Percentiles rank a stretch among this genome's conserved stretches.
phyloP scores from a whole-genome alignment of 2,329 filamentous ascomycete species.

The Thyridium curvatum region DNA sequence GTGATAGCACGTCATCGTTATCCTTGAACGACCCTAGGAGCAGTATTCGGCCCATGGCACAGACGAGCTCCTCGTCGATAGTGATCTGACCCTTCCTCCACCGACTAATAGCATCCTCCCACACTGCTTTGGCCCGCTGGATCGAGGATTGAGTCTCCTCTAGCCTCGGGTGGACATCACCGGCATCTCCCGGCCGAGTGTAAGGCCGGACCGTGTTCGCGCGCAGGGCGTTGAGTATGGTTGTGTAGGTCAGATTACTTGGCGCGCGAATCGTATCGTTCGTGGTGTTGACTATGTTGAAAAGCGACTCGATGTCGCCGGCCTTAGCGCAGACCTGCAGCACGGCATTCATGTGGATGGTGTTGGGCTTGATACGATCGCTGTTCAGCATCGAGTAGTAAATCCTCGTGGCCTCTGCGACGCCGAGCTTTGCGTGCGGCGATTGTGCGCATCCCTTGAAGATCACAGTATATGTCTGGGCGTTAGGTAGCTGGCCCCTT shows the following conservation, averaged over 20 bases:
- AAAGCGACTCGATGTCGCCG: constrained; percentile 72
- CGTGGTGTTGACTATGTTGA: constrained; percentile 67
- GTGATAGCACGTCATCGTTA: constrained; percentile 63
- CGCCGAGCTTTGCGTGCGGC: constrained; percentile 48
- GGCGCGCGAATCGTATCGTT: constrained; percentile 59
- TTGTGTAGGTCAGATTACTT: constrained; percentile 71
- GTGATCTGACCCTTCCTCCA: constrained; percentile 67
- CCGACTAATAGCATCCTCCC: constrained; percentile 70
- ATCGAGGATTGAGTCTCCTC: constrained; percentile 41
- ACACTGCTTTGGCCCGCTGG: constrained; percentile 65
- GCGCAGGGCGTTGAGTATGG: constrained; percentile 72
- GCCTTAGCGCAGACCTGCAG: constrained; percentile 73
- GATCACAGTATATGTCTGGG: constrained; percentile 77
- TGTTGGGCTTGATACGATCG: constrained; percentile 61
- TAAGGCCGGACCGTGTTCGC: constrained; percentile 29
- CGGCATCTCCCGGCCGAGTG: constrained; percentile 14
- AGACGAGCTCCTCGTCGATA: constrained; percentile 74
- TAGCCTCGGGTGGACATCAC: constrained; percentile 1
- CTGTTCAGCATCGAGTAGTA: constrained; percentile 69
- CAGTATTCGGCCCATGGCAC: constrained; percentile 75
- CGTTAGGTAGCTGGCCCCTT: constrained; percentile 71
- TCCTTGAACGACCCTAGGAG: constrained; percentile 57
- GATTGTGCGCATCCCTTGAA: constrained; percentile 67
- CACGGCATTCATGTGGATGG: constrained; percentile 84
- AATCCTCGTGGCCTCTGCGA: constrained; percentile 64